phyloP scores from a whole-genome alignment of 805 yeast species.

The Candida stauntonica region DNA sequence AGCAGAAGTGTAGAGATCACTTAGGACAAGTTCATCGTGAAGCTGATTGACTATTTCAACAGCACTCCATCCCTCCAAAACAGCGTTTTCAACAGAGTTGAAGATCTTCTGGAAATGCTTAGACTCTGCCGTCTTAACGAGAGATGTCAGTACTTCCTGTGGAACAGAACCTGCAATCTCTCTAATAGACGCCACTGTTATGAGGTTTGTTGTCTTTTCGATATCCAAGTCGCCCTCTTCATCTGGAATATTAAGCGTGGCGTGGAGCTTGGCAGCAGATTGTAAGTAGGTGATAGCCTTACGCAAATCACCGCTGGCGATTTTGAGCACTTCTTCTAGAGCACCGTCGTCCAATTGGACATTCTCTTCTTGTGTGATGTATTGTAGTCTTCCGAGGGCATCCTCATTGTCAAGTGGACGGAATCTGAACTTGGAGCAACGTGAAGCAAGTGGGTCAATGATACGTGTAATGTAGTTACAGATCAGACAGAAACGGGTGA shows the following conservation, averaged over 20 bases:
- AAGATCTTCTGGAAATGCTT: slow-evolving; percentile 34
- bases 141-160: slow-evolving; percentile 36
- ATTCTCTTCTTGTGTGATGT: slow-evolving; percentile 49
- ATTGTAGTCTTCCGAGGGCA: slow-evolving; percentile 64
- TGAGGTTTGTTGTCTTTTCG: slow-evolving; percentile 23
- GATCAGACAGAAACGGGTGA: slow-evolving; percentile 88
- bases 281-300: slow-evolving; percentile 89
- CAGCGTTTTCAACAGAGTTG: slow-evolving; percentile 43
- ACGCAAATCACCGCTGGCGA: slow-evolving; percentile 87
- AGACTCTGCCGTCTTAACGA: slow-evolving; percentile 36
- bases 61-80: slow-evolving; percentile 75
- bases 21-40: slow-evolving; percentile 60
- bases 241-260: slow-evolving; percentile 20
- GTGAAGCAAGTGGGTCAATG: slow-evolving; percentile 92
- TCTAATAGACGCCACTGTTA: slow-evolving; percentile 45
- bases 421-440: slow-evolving; percentile 95
- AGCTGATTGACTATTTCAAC: slow-evolving; percentile 66
- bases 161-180: slow-evolving; percentile 81
- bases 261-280: slow-evolving; percentile 62
- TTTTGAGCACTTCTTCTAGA: slow-evolving; percentile 57
- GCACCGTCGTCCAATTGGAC: slow-evolving; percentile 44
- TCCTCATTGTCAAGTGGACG: slow-evolving; percentile 66
- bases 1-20: slow-evolving; percentile 42
- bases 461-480: slow-evolving; percentile 96
- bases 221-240: slow-evolving; percentile 35